Percentiles rank a stretch among this genome's conserved stretches.
phyloP scores from a whole-genome alignment of 805 yeast species.

The Pichia californica region DNA sequence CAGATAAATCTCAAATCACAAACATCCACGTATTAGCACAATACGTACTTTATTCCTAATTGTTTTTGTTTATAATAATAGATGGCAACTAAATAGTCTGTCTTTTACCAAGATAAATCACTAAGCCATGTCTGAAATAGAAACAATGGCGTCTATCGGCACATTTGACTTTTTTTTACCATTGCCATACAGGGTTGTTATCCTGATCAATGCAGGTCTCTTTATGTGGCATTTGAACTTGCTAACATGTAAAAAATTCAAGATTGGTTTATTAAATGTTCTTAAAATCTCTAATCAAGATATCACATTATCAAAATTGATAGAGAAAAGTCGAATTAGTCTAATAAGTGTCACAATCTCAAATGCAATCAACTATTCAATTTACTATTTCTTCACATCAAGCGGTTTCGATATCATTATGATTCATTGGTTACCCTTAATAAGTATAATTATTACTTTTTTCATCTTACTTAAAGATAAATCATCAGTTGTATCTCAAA shows the following conservation, averaged over 20 bases:
- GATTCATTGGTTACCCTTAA: slow-evolving; percentile 33
- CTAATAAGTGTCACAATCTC: slow-evolving; percentile 19
- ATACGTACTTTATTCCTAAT: too few species aligned
- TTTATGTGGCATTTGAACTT: slow-evolving; percentile 49
- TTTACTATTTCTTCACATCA: slow-evolving; percentile 24
- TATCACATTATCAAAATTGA: slow-evolving; percentile 13
- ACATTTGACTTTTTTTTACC: slow-evolving; percentile 25
- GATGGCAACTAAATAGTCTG: too few species aligned
- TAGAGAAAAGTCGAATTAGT: slow-evolving; percentile 13
- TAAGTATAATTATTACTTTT: slow-evolving; percentile 32
- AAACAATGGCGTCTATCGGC: not conserved
- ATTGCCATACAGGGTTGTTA: slow-evolving; percentile 44
- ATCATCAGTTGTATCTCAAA: slow-evolving; percentile 30
- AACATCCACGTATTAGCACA: too few species aligned
- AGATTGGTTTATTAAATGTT: slow-evolving; percentile 41
- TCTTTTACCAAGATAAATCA: too few species aligned
- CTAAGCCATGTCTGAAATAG: too few species aligned
- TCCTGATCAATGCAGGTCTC: slow-evolving; percentile 43
- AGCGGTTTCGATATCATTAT: slow-evolving; percentile 21
- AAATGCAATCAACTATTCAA: slow-evolving; percentile 24
- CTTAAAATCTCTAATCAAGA: slow-evolving; percentile 29
- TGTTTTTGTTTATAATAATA: too few species aligned
- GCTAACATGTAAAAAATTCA: slow-evolving; percentile 30
- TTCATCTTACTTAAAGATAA: slow-evolving; percentile 28
- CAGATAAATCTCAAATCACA: too few species aligned